These are phyloP conservation scores for Gliomastix tumulicola DNA, from an alignment of 2,329 filamentous ascomycete genomes.

Conservation along the genomic window DNA sequence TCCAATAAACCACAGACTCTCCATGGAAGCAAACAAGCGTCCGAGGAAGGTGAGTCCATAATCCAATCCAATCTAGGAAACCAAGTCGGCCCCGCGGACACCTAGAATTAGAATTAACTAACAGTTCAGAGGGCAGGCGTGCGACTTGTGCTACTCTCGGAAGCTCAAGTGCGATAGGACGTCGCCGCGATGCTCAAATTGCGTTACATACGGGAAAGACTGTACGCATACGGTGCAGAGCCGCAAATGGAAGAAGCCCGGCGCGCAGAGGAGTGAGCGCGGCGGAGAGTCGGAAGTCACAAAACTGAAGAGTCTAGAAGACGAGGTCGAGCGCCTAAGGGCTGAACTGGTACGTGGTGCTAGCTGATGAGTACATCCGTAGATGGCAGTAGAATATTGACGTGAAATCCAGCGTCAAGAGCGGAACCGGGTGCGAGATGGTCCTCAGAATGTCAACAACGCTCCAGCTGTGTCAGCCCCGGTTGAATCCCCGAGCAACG, in stretches of 20 bases:
- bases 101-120: too few relatives aligned
- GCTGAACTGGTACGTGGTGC: neutral
- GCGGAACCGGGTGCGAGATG: neutral
- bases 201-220: conserved; percentile 1
- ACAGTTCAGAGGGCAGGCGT: neutral
- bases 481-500: too few relatives aligned
- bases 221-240: conserved; percentile 4
- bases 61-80: neutral
- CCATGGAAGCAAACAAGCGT: too few relatives aligned
- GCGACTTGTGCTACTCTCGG: conserved; percentile 4
- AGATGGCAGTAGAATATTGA: neutral
- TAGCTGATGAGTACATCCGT: neutral
- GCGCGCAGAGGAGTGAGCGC: neutral
- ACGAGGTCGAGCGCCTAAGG: neutral
- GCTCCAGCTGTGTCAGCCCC: neutral
- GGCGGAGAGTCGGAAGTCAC: neutral
- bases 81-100: too few relatives aligned
- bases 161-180: conserved; percentile 5
- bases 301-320: neutral
- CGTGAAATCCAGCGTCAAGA: neutral
- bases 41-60: neutral
- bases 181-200: conserved; percentile 4
- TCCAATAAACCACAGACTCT: too few relatives aligned
- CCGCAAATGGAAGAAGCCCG: conserved; percentile 2
- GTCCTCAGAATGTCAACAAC: neutral